These are phyloP conservation scores for Candida parachauliodes DNA, from an alignment of 805 yeast species.

Conservation along the genomic window DNA sequence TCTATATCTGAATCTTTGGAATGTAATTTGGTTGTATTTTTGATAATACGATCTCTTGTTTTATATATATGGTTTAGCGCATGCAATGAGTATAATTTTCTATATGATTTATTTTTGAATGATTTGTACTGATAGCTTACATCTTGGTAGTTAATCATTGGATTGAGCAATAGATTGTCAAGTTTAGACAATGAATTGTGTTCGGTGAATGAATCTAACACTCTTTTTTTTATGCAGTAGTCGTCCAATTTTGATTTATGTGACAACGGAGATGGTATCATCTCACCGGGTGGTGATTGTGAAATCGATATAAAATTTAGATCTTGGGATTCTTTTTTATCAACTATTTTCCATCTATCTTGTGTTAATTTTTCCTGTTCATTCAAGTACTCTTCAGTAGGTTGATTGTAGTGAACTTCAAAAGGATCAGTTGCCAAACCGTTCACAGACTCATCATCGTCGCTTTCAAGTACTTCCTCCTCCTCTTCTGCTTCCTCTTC, in stretches of 20 bases:
- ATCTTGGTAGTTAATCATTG: constrained; percentile 73
- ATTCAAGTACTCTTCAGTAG: constrained; percentile 36
- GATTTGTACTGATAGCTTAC: constrained; percentile 55
- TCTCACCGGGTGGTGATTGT: constrained; percentile 31
- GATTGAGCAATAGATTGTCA: constrained; percentile 44
- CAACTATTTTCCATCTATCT: constrained; percentile 27
- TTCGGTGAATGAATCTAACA: constrained; percentile 18
- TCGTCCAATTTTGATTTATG: constrained; percentile 10
- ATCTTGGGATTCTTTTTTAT: constrained; percentile 15
- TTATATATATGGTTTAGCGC: constrained; percentile 78
- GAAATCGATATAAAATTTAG: constrained; percentile 26
- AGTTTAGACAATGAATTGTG: constrained; percentile 11
- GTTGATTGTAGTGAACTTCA: constrained; percentile 65
- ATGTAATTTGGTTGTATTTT: constrained; percentile 62
- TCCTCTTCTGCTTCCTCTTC: constrained; percentile 28
- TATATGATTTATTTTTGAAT: constrained; percentile 50
- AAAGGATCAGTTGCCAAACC: constrained; percentile 59
- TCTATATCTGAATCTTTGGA: constrained; percentile 48
- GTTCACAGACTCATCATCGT: constrained; percentile 36
- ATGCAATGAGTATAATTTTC: constrained; percentile 66
- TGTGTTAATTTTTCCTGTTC: constrained; percentile 18
- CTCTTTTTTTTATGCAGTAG: constrained; percentile 30
- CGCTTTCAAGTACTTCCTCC: constrained; percentile 22
- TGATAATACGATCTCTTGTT: constrained; percentile 80
- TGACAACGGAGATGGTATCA: constrained; percentile 11